These are phyloP conservation scores for Claviceps maximensis DNA, from an alignment of 2,329 filamentous ascomycete species.

Conservation along the genomic window DNA sequence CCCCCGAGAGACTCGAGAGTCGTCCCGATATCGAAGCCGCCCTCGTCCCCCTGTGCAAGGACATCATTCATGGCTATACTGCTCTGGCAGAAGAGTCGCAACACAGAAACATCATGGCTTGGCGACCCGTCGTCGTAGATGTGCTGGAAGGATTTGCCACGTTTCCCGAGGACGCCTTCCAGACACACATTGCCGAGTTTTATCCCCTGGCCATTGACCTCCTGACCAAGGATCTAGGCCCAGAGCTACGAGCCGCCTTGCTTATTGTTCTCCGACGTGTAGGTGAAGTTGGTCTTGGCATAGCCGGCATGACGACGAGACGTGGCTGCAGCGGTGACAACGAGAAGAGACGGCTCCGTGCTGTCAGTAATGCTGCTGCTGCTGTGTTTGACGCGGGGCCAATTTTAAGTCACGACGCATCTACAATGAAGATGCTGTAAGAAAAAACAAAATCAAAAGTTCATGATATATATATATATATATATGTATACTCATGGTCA, in stretches of 20 bases:
- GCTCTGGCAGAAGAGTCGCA: slow-evolving; percentile 89
- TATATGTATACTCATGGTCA: no score
- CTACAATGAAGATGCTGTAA: slow-evolving; percentile 23
- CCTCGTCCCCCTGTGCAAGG: slow-evolving; percentile 84
- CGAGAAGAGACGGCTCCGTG: slow-evolving; percentile 25
- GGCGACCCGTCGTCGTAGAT: slow-evolving; percentile 93
- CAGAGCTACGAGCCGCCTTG: slow-evolving; percentile 66
- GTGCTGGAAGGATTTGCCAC: slow-evolving; percentile 85
- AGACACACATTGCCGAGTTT: slow-evolving; percentile 66
- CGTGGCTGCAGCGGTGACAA: neutral
- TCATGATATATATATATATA: no score
- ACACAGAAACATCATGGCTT: slow-evolving; percentile 91
- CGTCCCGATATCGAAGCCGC: slow-evolving; percentile 79
- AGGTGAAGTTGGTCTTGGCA: slow-evolving; percentile 60
- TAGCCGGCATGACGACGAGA: slow-evolving; percentile 32
- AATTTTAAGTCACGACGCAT: slow-evolving; percentile 18
- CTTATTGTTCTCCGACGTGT: slow-evolving; percentile 68
- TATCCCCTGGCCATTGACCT: slow-evolving; percentile 79
- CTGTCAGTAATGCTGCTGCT: slow-evolving; percentile 21
- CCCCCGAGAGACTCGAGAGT: slow-evolving; percentile 66
- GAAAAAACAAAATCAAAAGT: neutral
- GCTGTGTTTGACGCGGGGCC: slow-evolving; percentile 6
- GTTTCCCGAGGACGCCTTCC: slow-evolving; percentile 71
- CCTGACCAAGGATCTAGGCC: slow-evolving; percentile 65
- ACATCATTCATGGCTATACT: slow-evolving; percentile 80